Percentiles rank a stretch among this genome's conserved stretches.
These are phyloP conservation scores for Silene uniflora DNA, from an alignment of 148 eudicot genomes.

Conservation along the genomic window DNA sequence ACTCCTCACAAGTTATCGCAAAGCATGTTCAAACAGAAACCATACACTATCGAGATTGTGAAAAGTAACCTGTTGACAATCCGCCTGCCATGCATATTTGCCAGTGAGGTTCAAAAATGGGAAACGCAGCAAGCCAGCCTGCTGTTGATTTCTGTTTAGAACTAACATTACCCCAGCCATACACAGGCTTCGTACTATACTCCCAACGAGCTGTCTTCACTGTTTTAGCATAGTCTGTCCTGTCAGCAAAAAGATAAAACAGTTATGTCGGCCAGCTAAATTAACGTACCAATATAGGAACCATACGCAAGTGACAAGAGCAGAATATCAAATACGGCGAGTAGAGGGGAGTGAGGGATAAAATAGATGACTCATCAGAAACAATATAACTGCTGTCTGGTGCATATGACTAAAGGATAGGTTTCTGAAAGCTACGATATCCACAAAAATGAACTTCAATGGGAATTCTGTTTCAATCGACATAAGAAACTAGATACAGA, in stretches of 20 bases:
- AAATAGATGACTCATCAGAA: background rate
- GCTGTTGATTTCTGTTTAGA: slow-evolving; percentile 94
- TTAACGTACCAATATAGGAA: background rate
- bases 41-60: background rate
- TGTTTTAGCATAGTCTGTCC: slow-evolving; percentile 75
- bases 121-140: slow-evolving; percentile 99
- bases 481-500: background rate
- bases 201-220: slow-evolving; percentile 92
- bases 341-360: background rate
- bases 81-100: slow-evolving; percentile 98
- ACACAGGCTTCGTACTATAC: slow-evolving; percentile 83
- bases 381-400: background rate
- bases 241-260: slow-evolving; percentile 33
- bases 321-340: background rate
- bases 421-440: background rate
- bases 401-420: background rate
- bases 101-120: slow-evolving; percentile 99
- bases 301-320: background rate
- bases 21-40: slow-evolving; percentile 5
- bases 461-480: background rate
- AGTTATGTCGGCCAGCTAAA: slow-evolving; percentile 2
- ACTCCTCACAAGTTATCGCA: slow-evolving; percentile 3
- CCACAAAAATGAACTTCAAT: background rate
- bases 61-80: slow-evolving; percentile 74
- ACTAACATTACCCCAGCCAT: slow-evolving; percentile 92